Conservation (phyloP, 2,329 filamentous ascomycete species). For the Epichloe gansuensis region DNA sequence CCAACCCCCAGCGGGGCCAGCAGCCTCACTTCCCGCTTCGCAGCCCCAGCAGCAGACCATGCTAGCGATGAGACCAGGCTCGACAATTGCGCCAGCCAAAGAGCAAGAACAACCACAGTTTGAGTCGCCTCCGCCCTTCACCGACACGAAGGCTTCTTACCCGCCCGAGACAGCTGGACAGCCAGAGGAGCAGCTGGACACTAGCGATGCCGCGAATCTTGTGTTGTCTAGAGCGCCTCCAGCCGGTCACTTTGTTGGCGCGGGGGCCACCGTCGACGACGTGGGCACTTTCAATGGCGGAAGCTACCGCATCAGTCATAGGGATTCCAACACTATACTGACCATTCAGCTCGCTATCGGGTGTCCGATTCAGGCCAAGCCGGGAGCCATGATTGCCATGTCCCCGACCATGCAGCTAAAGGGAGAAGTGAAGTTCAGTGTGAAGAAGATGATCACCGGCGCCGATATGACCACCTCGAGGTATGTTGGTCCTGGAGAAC, state of each 20-base stretch:
- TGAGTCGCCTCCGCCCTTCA: conserved; percentile 15
- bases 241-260: conserved; percentile 50
- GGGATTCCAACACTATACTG: conserved; percentile 80
- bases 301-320: conserved; percentile 83
- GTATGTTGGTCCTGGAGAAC: conserved; percentile 81
- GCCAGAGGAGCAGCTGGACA: conserved; percentile 14
- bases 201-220: conserved; percentile 18
- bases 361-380: conserved; percentile 69
- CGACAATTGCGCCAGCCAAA: conserved; percentile 10
- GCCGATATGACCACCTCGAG: conserved; percentile 68
- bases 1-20: conserved; percentile 2
- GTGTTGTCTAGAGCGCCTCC: conserved; percentile 28
- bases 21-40: not conserved
- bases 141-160: conserved; percentile 13
- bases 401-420: conserved; percentile 74
- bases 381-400: conserved; percentile 92
- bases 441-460: conserved; percentile 83
- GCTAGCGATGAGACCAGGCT: conserved; percentile 14
- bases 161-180: conserved; percentile 17
- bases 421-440: conserved; percentile 70
- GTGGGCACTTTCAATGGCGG: conserved; percentile 96
- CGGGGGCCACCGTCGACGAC: conserved; percentile 56
- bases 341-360: conserved; percentile 84
- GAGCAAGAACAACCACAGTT: conserved; percentile 16
- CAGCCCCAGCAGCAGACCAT: conserved; percentile 7